A percentile compares a stretch with the other conserved stretches of the same genome.
These are phyloP conservation scores for Gleditsia sinensis DNA, from an alignment of 306 rosid species.

Conservation along the genomic window DNA sequence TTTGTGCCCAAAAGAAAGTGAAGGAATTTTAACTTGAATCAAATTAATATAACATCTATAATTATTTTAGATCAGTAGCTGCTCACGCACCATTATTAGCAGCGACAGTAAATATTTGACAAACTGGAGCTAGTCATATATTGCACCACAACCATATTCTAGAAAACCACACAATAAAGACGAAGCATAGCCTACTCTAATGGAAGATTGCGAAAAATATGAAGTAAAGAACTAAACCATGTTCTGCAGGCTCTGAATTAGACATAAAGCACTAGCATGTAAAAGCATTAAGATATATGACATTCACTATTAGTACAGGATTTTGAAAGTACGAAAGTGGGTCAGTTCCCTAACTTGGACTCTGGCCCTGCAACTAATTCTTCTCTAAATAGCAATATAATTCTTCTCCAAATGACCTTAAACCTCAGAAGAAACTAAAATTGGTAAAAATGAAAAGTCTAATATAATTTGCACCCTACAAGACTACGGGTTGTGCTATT, in stretches of 20 bases:
- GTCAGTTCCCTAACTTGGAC: not conserved
- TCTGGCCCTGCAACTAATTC: not conserved
- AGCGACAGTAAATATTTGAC: not conserved
- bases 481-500: conserved; percentile 33
- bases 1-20: not conserved
- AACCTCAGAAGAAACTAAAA: conserved; percentile 14
- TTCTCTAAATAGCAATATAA: conserved; percentile 14
- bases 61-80: not conserved
- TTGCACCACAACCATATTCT: not conserved
- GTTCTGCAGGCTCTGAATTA: not conserved
- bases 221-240: too few relatives aligned
- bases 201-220: not conserved
- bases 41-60: too few relatives aligned
- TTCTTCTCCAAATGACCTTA: conserved; percentile 6
- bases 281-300: not conserved
- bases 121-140: not conserved
- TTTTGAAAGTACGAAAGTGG: not conserved
- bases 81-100: conserved; percentile 2
- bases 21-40: not conserved
- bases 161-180: not conserved
- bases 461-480: conserved; percentile 18
- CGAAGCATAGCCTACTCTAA: conserved; percentile 19
- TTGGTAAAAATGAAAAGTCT: not conserved
- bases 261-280: too few relatives aligned
- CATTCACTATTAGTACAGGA: conserved; percentile 19